A percentile compares a stretch with the other conserved stretches of the same genome.
These are phyloP conservation scores for Suhomyces kunorum DNA, from an alignment of 1,139 yeast genomes.

Conservation along the genomic window DNA sequence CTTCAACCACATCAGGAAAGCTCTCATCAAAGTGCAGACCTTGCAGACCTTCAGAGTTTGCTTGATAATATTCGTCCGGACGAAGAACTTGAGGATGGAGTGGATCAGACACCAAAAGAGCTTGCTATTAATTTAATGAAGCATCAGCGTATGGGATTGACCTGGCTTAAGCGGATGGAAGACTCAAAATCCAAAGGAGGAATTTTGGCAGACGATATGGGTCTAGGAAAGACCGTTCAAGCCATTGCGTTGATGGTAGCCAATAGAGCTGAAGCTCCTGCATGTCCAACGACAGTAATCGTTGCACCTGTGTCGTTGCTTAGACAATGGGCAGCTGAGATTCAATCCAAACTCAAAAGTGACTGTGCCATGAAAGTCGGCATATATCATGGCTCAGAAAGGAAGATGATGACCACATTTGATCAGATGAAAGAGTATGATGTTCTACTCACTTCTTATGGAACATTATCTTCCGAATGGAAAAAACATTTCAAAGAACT, in stretches of 20 bases:
- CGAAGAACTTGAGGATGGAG: slow-evolving; percentile 44
- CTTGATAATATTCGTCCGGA: slow-evolving; percentile 68
- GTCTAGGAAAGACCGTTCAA: slow-evolving; percentile 89
- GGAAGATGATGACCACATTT: slow-evolving; percentile 41
- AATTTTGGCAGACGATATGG: slow-evolving; percentile 91
- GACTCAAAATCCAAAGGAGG: slow-evolving; percentile 66
- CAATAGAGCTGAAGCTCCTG: slow-evolving; percentile 40
- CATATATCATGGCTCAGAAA: slow-evolving; percentile 61
- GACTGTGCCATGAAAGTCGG: slow-evolving; percentile 49
- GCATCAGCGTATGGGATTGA: slow-evolving; percentile 84
- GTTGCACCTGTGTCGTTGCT: slow-evolving; percentile 84
- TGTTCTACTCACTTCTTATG: slow-evolving; percentile 77
- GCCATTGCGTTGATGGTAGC: slow-evolving; percentile 69
- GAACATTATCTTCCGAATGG: slow-evolving; percentile 68
- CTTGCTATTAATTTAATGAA: slow-evolving; percentile 66
- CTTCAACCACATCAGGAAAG: too few relatives aligned
- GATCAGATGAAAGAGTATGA: slow-evolving; percentile 58
- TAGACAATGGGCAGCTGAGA: slow-evolving; percentile 82
- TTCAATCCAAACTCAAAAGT: slow-evolving; percentile 58
- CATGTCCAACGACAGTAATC: slow-evolving; percentile 62
- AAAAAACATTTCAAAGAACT: slow-evolving; percentile 56
- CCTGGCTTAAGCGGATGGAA: slow-evolving; percentile 79
- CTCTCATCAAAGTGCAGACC: background rate
- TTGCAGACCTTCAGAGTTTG: slow-evolving; percentile 45
- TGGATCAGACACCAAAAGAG: slow-evolving; percentile 68